These are phyloP conservation scores for Solanum pennellii DNA, from an alignment of 257 asterid species.

Conservation along the genomic window DNA sequence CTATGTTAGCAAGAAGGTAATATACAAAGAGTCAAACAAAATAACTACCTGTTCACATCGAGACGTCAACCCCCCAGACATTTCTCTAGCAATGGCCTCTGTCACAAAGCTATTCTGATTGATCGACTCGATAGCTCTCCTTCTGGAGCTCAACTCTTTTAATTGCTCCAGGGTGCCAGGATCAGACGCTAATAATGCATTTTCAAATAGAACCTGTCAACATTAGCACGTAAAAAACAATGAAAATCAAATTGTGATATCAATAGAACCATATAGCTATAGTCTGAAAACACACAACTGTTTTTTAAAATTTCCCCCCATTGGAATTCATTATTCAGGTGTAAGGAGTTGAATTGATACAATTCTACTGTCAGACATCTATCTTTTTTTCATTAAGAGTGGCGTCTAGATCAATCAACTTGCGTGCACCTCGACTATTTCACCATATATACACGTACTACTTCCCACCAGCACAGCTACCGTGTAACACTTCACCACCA, in stretches of 20 bases:
- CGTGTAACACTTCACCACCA: not conserved
- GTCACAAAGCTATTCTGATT: slow-evolving; percentile 31
- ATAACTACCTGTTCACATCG: slow-evolving; percentile 38
- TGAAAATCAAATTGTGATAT: not conserved
- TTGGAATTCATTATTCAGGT: not conserved
- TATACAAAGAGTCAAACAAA: not conserved
- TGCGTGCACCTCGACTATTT: not conserved
- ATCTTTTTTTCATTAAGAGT: not conserved
- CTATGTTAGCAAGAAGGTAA: not conserved
- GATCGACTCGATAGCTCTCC: slow-evolving; percentile 41
- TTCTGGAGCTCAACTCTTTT: slow-evolving; percentile 54
- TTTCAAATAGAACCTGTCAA: slow-evolving; percentile 31
- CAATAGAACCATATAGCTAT: not conserved
- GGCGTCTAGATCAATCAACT: not conserved
- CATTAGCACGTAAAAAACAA: not conserved
- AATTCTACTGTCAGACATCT: not conserved
- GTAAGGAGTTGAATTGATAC: not conserved
- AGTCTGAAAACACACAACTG: not conserved
- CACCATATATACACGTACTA: not conserved
- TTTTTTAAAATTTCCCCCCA: not conserved
- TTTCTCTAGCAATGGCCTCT: slow-evolving; percentile 63
- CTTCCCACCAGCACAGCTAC: not conserved
- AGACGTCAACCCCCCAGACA: slow-evolving; percentile 66
- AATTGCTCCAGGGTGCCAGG: slow-evolving; percentile 48
- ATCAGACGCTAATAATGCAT: slow-evolving; percentile 24